A percentile compares a stretch with the other conserved stretches of the same genome.
These are phyloP conservation scores for Protomyces inouyei DNA, from an alignment of 1,139 yeast species.

Conservation along the genomic window DNA sequence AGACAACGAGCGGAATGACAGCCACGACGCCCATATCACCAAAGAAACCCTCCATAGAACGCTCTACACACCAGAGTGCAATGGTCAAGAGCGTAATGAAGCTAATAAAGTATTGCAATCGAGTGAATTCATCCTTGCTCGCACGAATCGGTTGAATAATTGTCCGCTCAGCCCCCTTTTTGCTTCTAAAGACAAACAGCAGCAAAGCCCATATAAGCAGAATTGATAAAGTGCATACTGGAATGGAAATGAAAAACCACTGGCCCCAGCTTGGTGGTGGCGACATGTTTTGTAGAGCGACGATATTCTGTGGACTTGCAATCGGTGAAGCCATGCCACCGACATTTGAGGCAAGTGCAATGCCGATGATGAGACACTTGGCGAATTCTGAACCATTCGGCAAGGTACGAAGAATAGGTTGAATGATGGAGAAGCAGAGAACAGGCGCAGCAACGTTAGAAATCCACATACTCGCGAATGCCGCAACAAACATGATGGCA, in stretches of 20 bases:
- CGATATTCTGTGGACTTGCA: constrained; percentile 90
- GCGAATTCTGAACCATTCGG: constrained; percentile 76
- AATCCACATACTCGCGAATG: constrained; percentile 90
- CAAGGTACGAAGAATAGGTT: constrained; percentile 75
- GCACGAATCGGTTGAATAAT: constrained; percentile 58
- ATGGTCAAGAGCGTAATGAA: constrained; percentile 66
- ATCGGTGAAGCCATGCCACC: constrained; percentile 98
- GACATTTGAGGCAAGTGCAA: constrained; percentile 83
- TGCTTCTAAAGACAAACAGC: constrained; percentile 52
- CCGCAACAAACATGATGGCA: constrained; percentile 77
- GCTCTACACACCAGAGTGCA: constrained; percentile 77
- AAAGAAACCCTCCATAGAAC: constrained; percentile 59
- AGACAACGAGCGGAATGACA: constrained; percentile 70
- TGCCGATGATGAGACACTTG: constrained; percentile 78
- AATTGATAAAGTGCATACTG: constrained; percentile 62
- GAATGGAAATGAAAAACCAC: constrained; percentile 85
- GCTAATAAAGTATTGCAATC: constrained; percentile 67
- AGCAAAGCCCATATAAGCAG: constrained; percentile 67
- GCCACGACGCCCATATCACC: constrained; percentile 93
- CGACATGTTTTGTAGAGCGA: constrained; percentile 78
- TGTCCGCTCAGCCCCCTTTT: constrained; percentile 49
- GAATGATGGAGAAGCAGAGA: constrained; percentile 79
- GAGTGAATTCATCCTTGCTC: constrained; percentile 59
- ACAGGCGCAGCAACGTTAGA: constrained; percentile 97
- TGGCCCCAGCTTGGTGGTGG: constrained; percentile 93